phyloP scores from a whole-genome alignment of 208 protist genomes.

The Trichomonas tenax region DNA sequence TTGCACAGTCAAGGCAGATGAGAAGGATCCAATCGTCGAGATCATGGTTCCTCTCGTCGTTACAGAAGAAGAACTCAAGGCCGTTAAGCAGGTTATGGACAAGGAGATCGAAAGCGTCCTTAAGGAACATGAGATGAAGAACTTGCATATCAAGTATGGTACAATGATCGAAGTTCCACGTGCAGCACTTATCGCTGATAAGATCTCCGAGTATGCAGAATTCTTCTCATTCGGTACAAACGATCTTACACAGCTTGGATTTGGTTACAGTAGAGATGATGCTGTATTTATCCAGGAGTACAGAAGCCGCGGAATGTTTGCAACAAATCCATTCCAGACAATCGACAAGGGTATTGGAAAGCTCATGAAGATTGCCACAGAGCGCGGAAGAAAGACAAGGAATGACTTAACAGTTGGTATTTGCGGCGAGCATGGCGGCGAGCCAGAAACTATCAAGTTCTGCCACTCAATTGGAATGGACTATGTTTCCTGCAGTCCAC shows the following conservation, averaged over 20 bases:
- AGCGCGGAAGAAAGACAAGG: not conserved
- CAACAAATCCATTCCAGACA: slow-evolving; percentile 45
- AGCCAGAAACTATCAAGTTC: slow-evolving; percentile 69
- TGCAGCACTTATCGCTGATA: not conserved
- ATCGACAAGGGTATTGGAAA: not conserved
- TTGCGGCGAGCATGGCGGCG: slow-evolving; percentile 56
- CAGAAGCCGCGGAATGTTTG: slow-evolving; percentile 39
- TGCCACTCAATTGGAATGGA: slow-evolving; percentile 63
- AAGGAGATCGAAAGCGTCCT: not conserved
- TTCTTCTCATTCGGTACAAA: not conserved
- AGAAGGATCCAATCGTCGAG: not conserved
- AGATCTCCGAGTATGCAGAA: not conserved
- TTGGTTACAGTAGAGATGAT: not conserved
- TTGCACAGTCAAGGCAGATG: not conserved
- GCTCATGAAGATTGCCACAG: not conserved
- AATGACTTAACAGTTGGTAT: not conserved
- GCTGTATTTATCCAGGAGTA: not conserved
- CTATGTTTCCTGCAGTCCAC: slow-evolving; percentile 79
- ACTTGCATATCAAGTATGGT: not conserved
- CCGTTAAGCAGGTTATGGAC: not conserved
- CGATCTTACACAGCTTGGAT: not conserved
- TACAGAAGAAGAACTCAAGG: not conserved
- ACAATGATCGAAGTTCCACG: not conserved
- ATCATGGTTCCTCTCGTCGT: not conserved
- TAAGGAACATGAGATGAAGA: not conserved